Base-by-base conservation (phyloP, 139 green algal genomes). In the Choricystis sp. region DNA sequence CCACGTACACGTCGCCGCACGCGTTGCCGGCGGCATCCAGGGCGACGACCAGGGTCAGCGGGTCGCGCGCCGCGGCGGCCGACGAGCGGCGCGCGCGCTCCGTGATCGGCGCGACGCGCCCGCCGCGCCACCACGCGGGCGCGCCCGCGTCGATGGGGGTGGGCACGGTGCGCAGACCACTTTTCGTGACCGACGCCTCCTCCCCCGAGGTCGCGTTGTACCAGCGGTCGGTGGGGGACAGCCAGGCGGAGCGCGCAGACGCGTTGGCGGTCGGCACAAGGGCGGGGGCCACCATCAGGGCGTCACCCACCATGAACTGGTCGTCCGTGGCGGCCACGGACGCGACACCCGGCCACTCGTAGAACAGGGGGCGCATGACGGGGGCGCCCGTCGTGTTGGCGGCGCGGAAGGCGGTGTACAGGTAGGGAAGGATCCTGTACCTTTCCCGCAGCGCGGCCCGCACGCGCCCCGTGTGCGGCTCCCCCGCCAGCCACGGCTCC, bases 401-500 rank as follows among this genome's bases (percentile, higher is more conserved):
- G 29, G 82, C 67, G 49, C 81, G 74, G 80, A 99, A 98, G 4
- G 94, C 75, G 4, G 91, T 98, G 84, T 98, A 99, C 2, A 97
- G 74, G 80, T 97, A 96, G 20, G 94, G 94, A 73, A 99, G 77
- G 63, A 98, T 75, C 21, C 66, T 65, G 76, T 98, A 99, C 26
- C 68, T 65, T 62, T 65, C 66, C 14, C 83, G 73, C 48, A 99
- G 88, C 19, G 94, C 92, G 3, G 76, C 74, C 22, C 89, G 75
- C 29, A 97, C 93, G 59, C 78, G 75, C 2, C 60, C 62, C 0
- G 88, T 98, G 26, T 77, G 69, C 0, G 83, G 72, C 26, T 95
- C 86, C 0, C 89, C 94, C 76, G 95, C 96, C 26, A 99, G 80
- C 93, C 93, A 99, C 14, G 92, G 92, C 84, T 99, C 94, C 26